These are phyloP conservation scores for Melampsora americana DNA, from an alignment of 1,284 basidiomycete genomes.

Conservation along the genomic window DNA sequence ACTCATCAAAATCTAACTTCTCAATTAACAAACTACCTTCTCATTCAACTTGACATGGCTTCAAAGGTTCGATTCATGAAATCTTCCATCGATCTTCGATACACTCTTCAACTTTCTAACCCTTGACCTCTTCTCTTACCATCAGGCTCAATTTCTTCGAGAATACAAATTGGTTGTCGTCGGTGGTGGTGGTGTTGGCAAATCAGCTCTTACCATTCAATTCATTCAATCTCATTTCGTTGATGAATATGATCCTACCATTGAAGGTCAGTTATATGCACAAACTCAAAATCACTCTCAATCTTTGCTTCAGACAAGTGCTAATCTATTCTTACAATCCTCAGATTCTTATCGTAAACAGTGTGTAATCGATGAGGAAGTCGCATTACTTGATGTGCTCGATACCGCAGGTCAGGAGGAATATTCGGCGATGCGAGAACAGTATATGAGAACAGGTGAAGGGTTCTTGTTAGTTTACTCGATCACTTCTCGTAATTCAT, in stretches of 20 bases:
- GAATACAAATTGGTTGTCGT: constrained; percentile 98
- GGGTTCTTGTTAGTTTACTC: constrained; percentile 98
- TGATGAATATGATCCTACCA: constrained; percentile 97
- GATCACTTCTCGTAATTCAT: constrained; percentile 95
- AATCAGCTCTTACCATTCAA: constrained; percentile 57
- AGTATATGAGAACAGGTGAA: constrained; percentile 96
- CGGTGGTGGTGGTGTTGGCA: constrained; percentile 80
- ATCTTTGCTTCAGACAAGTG: constrained; percentile 10
- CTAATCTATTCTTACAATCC: constrained; percentile 18
- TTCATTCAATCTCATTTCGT: constrained; percentile 74
- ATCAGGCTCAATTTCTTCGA: constrained; percentile 80
- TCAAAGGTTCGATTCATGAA: no score
- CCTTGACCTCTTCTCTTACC: no score
- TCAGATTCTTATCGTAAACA: constrained; percentile 55
- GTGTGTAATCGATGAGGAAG: constrained; percentile 83
- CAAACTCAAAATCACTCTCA: constrained; percentile 17
- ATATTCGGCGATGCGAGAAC: constrained; percentile 96
- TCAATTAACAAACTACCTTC: no score
- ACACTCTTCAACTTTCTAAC: no score
- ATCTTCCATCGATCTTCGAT: no score
- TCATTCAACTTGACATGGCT: no score
- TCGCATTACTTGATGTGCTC: constrained; percentile 91
- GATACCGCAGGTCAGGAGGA: constrained; percentile 99
- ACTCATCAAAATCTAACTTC: no score
- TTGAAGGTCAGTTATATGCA: constrained; percentile 66